Percentiles rank a stretch among this genome's conserved stretches.
Conservation (phyloP, 495 filamentous ascomycete species). For the Penicillium longicatenatum region DNA sequence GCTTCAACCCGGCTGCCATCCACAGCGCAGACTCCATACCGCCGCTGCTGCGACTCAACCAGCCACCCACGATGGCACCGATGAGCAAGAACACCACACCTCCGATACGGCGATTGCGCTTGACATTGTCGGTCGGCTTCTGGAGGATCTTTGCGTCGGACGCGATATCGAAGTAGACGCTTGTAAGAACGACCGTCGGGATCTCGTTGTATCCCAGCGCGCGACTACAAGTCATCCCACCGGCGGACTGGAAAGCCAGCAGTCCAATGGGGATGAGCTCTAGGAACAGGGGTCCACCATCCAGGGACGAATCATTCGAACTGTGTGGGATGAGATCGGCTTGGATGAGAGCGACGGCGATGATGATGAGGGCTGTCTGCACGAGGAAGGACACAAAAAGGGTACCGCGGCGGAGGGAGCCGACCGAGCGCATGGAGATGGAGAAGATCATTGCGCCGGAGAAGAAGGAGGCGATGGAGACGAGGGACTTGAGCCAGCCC, state of each 20-base stretch:
- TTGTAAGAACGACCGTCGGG: conserved; percentile 73
- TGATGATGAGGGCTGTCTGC: conserved; percentile 55
- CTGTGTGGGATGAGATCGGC: conserved; percentile 47
- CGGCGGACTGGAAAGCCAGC: conserved; percentile 70
- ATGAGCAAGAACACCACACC: conserved; percentile 58
- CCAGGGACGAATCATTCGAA: conserved; percentile 25
- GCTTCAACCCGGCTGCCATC: conserved; percentile 61
- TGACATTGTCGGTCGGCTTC: conserved; percentile 53
- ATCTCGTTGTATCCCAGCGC: conserved; percentile 67
- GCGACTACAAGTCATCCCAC: conserved; percentile 66
- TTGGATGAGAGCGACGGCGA: conserved; percentile 62
- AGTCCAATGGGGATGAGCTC: conserved; percentile 61
- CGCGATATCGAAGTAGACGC: conserved; percentile 67
- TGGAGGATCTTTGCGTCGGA: conserved; percentile 57
- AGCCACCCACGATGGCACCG: conserved; percentile 65
- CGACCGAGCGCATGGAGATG: conserved; percentile 33
- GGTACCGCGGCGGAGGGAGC: conserved; percentile 50
- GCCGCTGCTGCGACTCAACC: conserved; percentile 57
- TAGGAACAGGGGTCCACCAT: conserved; percentile 40
- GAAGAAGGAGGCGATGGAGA: conserved; percentile 60
- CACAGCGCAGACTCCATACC: conserved; percentile 60
- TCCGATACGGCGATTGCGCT: conserved; percentile 62
- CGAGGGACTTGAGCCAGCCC: conserved; percentile 65
- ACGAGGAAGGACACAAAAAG: conserved; percentile 59
- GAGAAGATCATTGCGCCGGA: conserved; percentile 54